Evolutionary conservation across 106 monocot species (phyloP), one percentile per base, ranked within the genome.

Genomic region (Hemerocallis citrina): DNA sequence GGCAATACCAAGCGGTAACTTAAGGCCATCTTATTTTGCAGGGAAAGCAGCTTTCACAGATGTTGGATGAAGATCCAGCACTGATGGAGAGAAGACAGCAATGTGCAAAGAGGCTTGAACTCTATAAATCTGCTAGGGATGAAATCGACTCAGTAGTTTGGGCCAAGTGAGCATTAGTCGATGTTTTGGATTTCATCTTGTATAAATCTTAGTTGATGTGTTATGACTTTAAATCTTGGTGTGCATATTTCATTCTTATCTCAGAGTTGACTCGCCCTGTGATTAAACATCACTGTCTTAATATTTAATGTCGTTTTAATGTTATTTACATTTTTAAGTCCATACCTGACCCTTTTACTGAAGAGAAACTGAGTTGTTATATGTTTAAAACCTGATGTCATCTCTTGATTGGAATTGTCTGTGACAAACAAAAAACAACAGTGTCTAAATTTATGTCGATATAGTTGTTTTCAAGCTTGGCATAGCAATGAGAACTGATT

Each of bases 1-100:
- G n/a, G n/a, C n/a, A n/a, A n/a, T n/a, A n/a, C n/a, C n/a, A n/a
- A n/a, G n/a, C n/a, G n/a, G n/a, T n/a, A n/a, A n/a, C 5, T 19
- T 47, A 16, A 16, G 17, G 17, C 16, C 17, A 32, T 15, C 5
- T 46, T 21, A 21, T 44, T 31, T 19, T 68, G 36, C 74, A 92
- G 92, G 81, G 68, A 5, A 92, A 88, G 62, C 88, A 92, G 67
- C 80, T 92, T 61, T 65, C 68, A 19, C 66, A 35, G 38, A 42
- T 92, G 24, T 73, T 92, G 72, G 87, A 92, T 38, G 92, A 92
- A 78, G 92, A 92, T 76, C 87, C 92, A 0, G 75, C 77, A 15
- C 56, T 88, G 47, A 88, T 88, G 87, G 88, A 88, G 46, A 61
- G 84, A 8, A 81, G 92, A 51, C 54, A 56, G 34, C 87, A 92